Evolutionary conservation across 129 eudicot species (phyloP).

Genomic region (Gnaphalium uliginosum): DNA sequence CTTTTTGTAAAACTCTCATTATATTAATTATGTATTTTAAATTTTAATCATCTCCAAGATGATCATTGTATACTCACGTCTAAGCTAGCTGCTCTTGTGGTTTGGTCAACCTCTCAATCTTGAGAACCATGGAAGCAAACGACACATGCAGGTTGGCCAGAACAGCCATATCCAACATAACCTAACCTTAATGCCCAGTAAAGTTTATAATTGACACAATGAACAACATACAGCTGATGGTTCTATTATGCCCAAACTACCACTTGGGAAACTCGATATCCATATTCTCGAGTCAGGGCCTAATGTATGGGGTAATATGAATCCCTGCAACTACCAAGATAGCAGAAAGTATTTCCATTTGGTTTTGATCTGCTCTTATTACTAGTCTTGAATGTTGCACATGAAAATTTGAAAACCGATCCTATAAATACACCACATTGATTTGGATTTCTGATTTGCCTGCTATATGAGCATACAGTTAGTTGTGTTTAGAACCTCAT

Average conservation of each 20-base stretch:
- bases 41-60: not conserved
- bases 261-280: too few relatives aligned
- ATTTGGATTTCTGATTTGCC: not conserved
- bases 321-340: not conserved
- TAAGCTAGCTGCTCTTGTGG: too few relatives aligned
- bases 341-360: not conserved
- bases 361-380: not conserved
- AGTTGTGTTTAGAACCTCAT: not conserved
- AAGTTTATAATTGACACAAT: not conserved
- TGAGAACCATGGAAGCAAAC: too few relatives aligned
- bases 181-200: too few relatives aligned
- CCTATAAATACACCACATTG: not conserved
- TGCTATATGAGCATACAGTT: not conserved
- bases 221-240: not conserved
- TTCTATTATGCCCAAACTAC: too few relatives aligned
- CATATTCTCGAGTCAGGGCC: not conserved
- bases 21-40: too few relatives aligned
- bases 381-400: not conserved
- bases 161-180: too few relatives aligned
- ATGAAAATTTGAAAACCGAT: not conserved
- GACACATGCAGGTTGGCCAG: too few relatives aligned
- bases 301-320: not conserved
- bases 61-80: too few relatives aligned
- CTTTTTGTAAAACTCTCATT: too few relatives aligned
- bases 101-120: too few relatives aligned